Evolutionary conservation across 768 basidiomycete genomes (phyloP).

Genomic region (Dictyophora rubrovolvata): DNA sequence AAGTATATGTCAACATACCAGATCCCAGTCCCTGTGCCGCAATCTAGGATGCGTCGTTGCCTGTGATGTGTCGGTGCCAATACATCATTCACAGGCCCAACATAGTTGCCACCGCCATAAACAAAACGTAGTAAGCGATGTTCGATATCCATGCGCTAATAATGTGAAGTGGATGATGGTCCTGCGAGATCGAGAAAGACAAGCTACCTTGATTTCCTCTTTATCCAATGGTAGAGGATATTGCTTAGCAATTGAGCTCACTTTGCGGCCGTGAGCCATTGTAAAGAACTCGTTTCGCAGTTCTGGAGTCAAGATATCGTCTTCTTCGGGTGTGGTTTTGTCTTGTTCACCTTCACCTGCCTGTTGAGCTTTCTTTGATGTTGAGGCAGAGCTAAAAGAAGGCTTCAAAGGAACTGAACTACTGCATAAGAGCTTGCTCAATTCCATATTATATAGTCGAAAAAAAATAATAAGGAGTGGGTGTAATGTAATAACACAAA

Average conservation of each 20-base stretch:
- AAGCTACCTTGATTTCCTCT: slow-evolving; percentile 52
- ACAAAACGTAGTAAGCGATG: slow-evolving; percentile 62
- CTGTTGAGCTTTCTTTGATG: slow-evolving; percentile 8
- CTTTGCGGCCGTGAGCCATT: slow-evolving; percentile 37
- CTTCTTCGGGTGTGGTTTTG: not conserved
- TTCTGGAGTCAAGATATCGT: slow-evolving; percentile 13
- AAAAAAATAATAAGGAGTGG: not conserved
- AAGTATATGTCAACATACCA: slow-evolving; percentile 40
- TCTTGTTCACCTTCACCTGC: slow-evolving; percentile 6
- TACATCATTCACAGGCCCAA: slow-evolving; percentile 52
- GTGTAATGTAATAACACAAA: slow-evolving; percentile 19
- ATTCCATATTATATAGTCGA: slow-evolving; percentile 8
- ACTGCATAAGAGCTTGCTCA: not conserved
- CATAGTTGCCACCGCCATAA: slow-evolving; percentile 50
- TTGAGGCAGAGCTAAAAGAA: slow-evolving; percentile 3
- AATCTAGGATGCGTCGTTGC: slow-evolving; percentile 49
- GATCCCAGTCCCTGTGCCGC: slow-evolving; percentile 57
- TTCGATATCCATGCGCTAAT: slow-evolving; percentile 50
- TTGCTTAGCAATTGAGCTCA: slow-evolving; percentile 43
- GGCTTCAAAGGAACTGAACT: slow-evolving; percentile 7
- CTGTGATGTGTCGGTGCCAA: slow-evolving; percentile 32
- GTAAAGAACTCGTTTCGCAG: slow-evolving; percentile 37
- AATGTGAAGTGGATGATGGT: not conserved
- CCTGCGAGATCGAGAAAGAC: not conserved
- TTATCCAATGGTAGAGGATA: slow-evolving; percentile 60